phyloP scores from a whole-genome alignment of 495 filamentous ascomycete species.

The Amniculicola lignicola region DNA sequence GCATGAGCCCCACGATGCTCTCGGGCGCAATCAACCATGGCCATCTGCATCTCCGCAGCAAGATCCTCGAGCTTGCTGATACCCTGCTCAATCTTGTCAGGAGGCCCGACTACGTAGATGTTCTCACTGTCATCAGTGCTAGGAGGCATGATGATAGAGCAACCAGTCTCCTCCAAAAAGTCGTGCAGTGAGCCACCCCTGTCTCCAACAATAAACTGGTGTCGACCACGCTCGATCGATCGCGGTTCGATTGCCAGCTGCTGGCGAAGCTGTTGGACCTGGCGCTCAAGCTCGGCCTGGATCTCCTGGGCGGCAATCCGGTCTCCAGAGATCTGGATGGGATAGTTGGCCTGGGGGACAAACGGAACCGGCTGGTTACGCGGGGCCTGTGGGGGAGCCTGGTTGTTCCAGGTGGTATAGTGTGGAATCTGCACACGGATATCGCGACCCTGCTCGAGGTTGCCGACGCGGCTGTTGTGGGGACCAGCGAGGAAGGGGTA shows the following conservation, averaged over 20 bases:
- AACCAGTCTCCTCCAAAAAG: constrained; percentile 87
- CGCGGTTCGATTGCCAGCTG: constrained; percentile 69
- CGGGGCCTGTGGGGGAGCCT: constrained; percentile 66
- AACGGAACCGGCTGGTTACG: constrained; percentile 66
- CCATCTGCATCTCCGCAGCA: constrained; percentile 75
- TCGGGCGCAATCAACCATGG: constrained; percentile 71
- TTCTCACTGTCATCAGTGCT: constrained; percentile 70
- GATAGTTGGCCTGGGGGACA: constrained; percentile 58
- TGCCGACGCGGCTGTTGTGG: constrained; percentile 62
- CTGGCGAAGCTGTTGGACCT: constrained; percentile 66
- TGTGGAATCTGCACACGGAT: constrained; percentile 76
- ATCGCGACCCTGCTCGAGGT: constrained; percentile 67
- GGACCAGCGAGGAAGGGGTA: constrained; percentile 93
- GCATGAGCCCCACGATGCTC: constrained; percentile 70
- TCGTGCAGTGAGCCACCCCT: constrained; percentile 72
- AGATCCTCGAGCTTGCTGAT: constrained; percentile 77
- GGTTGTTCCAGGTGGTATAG: constrained; percentile 67
- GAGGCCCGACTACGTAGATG: constrained; percentile 78
- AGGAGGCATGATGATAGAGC: constrained; percentile 76
- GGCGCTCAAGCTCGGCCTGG: constrained; percentile 71
- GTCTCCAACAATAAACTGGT: constrained; percentile 88
- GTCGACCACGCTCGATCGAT: constrained; percentile 70
- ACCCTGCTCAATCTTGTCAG: constrained; percentile 65
- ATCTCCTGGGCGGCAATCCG: constrained; percentile 76
- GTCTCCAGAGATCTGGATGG: constrained; percentile 84